Percentiles rank a stretch among this genome's conserved stretches.
These are phyloP conservation scores for Fusarium ramigenum DNA, from an alignment of 2,329 filamentous ascomycete species.

Conservation along the genomic window DNA sequence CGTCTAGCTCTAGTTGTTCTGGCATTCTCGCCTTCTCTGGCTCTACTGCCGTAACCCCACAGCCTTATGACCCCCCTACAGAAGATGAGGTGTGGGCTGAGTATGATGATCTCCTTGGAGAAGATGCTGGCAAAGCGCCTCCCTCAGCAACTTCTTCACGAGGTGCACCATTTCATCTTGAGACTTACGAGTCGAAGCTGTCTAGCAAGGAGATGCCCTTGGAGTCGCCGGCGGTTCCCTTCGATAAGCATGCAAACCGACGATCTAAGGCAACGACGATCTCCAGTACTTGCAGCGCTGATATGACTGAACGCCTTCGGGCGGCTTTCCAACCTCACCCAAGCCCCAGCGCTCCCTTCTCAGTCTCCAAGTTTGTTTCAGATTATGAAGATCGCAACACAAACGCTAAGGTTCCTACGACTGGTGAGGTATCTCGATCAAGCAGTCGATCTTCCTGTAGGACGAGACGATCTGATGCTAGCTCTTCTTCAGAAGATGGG, in stretches of 20 bases:
- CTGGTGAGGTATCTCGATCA: too few species aligned
- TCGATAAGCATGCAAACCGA: constrained; percentile 45
- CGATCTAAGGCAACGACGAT: constrained; percentile 49
- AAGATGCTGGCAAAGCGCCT: too few species aligned
- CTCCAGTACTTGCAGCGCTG: constrained; percentile 64
- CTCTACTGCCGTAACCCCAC: constrained; percentile 73
- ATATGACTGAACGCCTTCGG: constrained; percentile 62
- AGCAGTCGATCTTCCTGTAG: too few species aligned
- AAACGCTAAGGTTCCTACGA: too few species aligned
- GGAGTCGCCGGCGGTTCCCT: constrained; percentile 59
- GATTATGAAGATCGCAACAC: too few species aligned
- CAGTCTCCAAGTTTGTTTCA: too few species aligned
- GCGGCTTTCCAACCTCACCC: constrained; percentile 13
- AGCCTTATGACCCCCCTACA: constrained; percentile 67
- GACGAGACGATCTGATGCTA: too few species aligned
- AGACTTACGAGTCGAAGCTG: too few species aligned
- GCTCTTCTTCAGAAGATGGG: constrained; percentile 67
- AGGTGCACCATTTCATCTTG: constrained; percentile 63
- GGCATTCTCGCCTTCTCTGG: constrained; percentile 67
- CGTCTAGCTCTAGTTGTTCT: constrained; percentile 69
- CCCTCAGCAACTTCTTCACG: constrained; percentile 64
- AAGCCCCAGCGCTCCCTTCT: constrained; percentile 55
- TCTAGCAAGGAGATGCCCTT: constrained; percentile 39
- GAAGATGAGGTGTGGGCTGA: constrained; percentile 96
- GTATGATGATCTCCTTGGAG: constrained; percentile 76